phyloP scores from a whole-genome alignment of 129 eudicot genomes.

The Centella asiatica region DNA sequence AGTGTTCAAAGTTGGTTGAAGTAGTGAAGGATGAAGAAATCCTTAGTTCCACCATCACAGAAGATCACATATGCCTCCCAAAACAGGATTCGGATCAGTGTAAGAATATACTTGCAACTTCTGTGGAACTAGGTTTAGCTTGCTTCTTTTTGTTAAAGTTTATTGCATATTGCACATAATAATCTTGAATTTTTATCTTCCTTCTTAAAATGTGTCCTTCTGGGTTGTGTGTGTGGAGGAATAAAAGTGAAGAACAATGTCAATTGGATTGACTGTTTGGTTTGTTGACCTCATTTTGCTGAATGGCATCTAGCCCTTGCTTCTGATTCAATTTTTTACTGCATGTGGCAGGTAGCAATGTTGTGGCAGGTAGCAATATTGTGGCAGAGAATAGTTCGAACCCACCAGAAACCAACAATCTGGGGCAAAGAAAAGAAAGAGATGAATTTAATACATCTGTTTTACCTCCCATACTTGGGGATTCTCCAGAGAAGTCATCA shows the following conservation, averaged over 20 bases:
- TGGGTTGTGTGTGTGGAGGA: neutral
- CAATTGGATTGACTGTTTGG: neutral
- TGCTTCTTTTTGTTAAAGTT: no score
- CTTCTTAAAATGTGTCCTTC: neutral
- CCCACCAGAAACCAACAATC: slow-evolving; percentile 18
- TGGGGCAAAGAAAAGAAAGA: slow-evolving; percentile 19
- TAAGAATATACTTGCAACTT: slow-evolving; percentile 9
- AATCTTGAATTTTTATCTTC: neutral
- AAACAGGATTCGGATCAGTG: slow-evolving; percentile 21
- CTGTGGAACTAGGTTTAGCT: neutral
- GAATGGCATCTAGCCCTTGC: neutral
- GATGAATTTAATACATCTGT: slow-evolving; percentile 5
- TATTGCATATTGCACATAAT: neutral
- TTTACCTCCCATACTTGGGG: slow-evolving; percentile 25
- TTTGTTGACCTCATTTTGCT: neutral
- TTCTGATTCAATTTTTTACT: neutral
- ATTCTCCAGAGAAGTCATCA: slow-evolving; percentile 23
- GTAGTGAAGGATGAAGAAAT: slow-evolving; percentile 13
- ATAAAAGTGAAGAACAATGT: neutral
- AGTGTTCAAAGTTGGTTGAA: slow-evolving; percentile 17
- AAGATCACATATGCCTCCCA: slow-evolving; percentile 8
- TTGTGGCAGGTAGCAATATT: slow-evolving; percentile 10
- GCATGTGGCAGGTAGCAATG: slow-evolving; percentile 18
- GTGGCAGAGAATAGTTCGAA: slow-evolving; percentile 6
- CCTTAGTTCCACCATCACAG: slow-evolving; percentile 6